Percentiles rank a stretch among this genome's conserved stretches.
Evolutionary conservation across 306 rosid species (phyloP).

Genomic region (Carpinus fangiana): DNA sequence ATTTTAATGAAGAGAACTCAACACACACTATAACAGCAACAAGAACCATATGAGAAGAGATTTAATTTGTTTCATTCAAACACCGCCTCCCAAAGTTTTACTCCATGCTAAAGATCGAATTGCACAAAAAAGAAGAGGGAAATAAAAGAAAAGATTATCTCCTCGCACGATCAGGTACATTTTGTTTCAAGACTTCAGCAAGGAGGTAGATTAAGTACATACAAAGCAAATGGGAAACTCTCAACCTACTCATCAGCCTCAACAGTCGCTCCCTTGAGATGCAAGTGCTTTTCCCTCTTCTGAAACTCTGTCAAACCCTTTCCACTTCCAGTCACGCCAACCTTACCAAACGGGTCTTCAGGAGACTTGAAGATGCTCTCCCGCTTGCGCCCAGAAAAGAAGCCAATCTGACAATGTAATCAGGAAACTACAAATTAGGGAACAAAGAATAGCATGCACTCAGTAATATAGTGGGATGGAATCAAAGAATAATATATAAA

Average conservation of each 20-base stretch:
- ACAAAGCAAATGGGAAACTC: neutral
- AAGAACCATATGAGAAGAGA: neutral
- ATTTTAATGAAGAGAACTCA: neutral
- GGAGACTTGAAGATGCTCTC: slow-evolving; percentile 99
- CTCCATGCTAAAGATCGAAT: neutral
- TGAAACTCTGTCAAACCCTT: slow-evolving; percentile 98
- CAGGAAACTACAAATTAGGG: slow-evolving; percentile 4
- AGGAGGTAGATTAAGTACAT: neutral
- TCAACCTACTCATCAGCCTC: slow-evolving; percentile 74
- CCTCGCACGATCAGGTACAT: neutral
- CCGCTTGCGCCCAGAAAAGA: slow-evolving; percentile 85
- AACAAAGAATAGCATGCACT: neutral
- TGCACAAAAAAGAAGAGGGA: neutral
- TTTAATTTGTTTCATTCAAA: neutral
- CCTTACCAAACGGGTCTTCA: slow-evolving; percentile 91
- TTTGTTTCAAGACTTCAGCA: neutral
- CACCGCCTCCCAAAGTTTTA: neutral
- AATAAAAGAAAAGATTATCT: neutral
- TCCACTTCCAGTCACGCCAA: slow-evolving; percentile 99
- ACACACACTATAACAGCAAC: neutral
- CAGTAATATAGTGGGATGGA: neutral
- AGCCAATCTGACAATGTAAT: slow-evolving; percentile 62
- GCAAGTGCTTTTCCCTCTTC: slow-evolving; percentile 93
- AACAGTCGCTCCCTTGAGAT: slow-evolving; percentile 80
- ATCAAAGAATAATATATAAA: neutral